Base-by-base conservation (phyloP, 768 basidiomycete genomes). In the Mycena chlorophos region DNA sequence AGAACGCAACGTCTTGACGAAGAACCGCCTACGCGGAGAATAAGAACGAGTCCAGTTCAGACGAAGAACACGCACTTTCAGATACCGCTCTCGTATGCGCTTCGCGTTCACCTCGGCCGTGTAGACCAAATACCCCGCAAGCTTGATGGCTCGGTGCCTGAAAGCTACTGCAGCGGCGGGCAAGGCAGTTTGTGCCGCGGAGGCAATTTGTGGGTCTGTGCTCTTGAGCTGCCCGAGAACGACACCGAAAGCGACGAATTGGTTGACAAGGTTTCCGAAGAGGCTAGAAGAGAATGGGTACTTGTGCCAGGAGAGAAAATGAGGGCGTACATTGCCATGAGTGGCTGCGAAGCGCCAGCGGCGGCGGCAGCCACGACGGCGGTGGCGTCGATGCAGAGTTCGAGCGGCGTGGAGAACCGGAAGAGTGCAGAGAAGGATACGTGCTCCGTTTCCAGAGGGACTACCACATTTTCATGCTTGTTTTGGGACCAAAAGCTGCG, bases 1-100 rank as follows among this genome's bases (percentile, higher is more conserved):
- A 97, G 74, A 82, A 97, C 14, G 87, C 86, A 60, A 95, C 86
- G 57, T 92, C 86, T 66, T 97, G 95, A 29, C 92, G 85, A 3
- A 98, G 76, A 16, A 94, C 74, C 2, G 94, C 84, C 53, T 40
- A 19, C 6, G 39, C 5, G 5, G 19, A 8, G 8, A 5, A 4
- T 30, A 29, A 20, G 1, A 42, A 10, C n/a, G 39, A 12, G 39
- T 10, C 39, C 12, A 13, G 16, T 27, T 12, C 3, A 29, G 13
- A 17, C 13, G 20, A 28, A 6, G 4, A 1, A 17, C 17, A 27
- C 23, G 13, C 34, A 46, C 55, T 40, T 79, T 70, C 12, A 97
- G 82, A 68, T 97, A 97, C 14, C 71, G 75, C 72, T 96, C 92
- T 26, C 95, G 84, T 38, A 97, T 79, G 28, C 94, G 84, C 65